Percentiles rank a stretch among this genome's conserved stretches.
Evolutionary conservation across 2,329 filamentous ascomycete genomes (phyloP).

Genomic region (Fusarium verrucosum): DNA sequence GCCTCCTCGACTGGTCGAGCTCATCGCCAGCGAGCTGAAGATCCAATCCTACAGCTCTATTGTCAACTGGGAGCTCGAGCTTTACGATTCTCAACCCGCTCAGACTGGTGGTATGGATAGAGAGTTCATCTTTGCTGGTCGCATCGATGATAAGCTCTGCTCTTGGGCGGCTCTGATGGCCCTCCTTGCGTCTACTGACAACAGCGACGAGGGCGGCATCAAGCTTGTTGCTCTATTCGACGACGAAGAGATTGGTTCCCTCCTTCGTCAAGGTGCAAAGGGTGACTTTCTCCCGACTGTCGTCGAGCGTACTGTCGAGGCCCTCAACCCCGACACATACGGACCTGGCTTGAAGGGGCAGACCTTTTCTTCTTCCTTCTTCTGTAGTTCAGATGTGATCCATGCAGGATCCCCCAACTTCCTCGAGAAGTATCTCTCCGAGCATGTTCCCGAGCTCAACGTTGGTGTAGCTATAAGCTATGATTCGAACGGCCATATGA

Average conservation of each 20-base stretch:
- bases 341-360: conserved; percentile 74
- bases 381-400: conserved; percentile 83
- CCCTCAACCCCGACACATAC: conserved; percentile 62
- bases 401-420: conserved; percentile 98
- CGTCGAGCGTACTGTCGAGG: conserved; percentile 83
- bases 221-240: conserved; percentile 96
- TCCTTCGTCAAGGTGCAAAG: conserved; percentile 87
- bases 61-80: conserved; percentile 95
- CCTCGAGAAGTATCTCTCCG: conserved; percentile 79
- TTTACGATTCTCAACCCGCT: conserved; percentile 90
- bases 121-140: conserved; percentile 93
- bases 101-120: conserved; percentile 84
- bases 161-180: conserved; percentile 90
- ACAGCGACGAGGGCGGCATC: conserved; percentile 71
- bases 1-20: conserved; percentile 82
- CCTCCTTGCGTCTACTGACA: conserved; percentile 73
- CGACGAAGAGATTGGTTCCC: conserved; percentile 93
- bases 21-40: conserved; percentile 81
- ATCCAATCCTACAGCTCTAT: conserved; percentile 77
- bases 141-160: conserved; percentile 98
- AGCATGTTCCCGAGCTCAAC: conserved; percentile 89
- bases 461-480: conserved; percentile 82
- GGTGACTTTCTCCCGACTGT: conserved; percentile 87
- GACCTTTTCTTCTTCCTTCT: conserved; percentile 84
- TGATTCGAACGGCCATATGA: conserved; percentile 95